phyloP scores from a whole-genome alignment of 75 land plant genomes.

The Selaginella moellendorffii region DNA sequence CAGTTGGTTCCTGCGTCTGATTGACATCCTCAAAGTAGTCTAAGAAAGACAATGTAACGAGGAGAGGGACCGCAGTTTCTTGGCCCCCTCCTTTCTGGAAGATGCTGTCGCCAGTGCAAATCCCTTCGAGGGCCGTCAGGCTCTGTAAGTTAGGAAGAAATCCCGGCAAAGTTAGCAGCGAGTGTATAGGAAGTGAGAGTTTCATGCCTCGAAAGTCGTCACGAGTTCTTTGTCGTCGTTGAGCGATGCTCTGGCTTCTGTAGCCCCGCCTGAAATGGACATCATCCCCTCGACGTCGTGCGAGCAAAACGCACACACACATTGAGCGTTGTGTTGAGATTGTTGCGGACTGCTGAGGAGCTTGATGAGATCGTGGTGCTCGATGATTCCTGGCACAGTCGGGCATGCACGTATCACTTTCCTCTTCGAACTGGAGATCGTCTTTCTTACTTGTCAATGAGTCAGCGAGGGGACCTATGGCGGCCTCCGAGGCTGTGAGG shows the following conservation, averaged over 20 bases:
- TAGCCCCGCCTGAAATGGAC: constrained; percentile 94
- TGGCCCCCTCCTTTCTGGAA: constrained; percentile 86
- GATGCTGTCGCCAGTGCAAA: constrained; percentile 96
- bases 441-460: constrained; percentile 81
- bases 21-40: constrained; percentile 98
- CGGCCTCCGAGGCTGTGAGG: constrained; percentile 48
- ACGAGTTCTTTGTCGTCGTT: constrained; percentile 77
- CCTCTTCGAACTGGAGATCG: neutral
- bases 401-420: neutral
- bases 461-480: constrained; percentile 50
- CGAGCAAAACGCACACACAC: constrained; percentile 22
- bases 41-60: neutral
- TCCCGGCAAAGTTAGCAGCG: neutral
- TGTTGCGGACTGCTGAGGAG: constrained; percentile 97
- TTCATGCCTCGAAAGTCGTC: constrained; percentile 73
- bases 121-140: constrained; percentile 83
- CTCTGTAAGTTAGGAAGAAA: constrained; percentile 34
- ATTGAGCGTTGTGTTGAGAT: constrained; percentile 84
- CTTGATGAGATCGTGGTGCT: constrained; percentile 94
- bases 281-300: constrained; percentile 99
- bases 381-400: constrained; percentile 91
- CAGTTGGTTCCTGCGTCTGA: constrained; percentile 70
- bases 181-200: neutral
- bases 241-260: constrained; percentile 76
- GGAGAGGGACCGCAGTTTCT: constrained; percentile 49